Conservation (phyloP, 2,329 filamentous ascomycete species). For the Cercospora zeina region DNA sequence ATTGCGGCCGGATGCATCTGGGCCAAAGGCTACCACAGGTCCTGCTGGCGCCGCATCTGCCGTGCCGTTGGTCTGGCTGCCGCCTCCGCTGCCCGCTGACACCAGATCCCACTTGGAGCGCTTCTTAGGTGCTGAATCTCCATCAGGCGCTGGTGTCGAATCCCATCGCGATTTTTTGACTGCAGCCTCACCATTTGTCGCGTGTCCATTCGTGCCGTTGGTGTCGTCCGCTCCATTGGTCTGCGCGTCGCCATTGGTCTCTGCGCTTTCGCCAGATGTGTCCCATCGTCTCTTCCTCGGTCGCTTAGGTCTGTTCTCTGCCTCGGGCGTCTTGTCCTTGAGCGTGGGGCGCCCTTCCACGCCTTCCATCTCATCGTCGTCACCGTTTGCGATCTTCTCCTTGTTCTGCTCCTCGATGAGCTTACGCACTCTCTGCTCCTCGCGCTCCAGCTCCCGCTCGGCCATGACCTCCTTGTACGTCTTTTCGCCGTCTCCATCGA, state of each 20-base stretch:
- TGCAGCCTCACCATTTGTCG: constrained; percentile 34
- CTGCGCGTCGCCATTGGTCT: constrained; percentile 32
- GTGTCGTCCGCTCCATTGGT: constrained; percentile 10
- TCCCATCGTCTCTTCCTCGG: constrained; percentile 95
- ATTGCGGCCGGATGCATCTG: constrained; percentile 77
- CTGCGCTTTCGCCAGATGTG: constrained; percentile 51
- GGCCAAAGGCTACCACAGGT: constrained; percentile 64
- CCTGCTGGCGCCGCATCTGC: constrained; percentile 20
- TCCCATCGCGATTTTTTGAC: constrained; percentile 84
- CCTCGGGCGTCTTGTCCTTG: constrained; percentile 52
- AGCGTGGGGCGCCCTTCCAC: constrained; percentile 69
- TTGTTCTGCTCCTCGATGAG: constrained; percentile 75
- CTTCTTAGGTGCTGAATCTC: constrained; percentile 64
- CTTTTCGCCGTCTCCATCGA: constrained; percentile 70
- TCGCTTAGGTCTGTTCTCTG: constrained; percentile 57
- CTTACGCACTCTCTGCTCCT: constrained; percentile 82
- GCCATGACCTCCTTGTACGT: constrained; percentile 92
- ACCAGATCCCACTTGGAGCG: constrained; percentile 92
- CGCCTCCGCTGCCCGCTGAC: constrained; percentile 63
- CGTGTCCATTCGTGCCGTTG: constrained; percentile 24
- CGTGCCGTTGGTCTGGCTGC: constrained; percentile 77
- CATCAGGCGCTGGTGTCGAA: constrained; percentile 60
- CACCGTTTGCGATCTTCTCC: constrained; percentile 65
- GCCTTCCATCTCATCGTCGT: constrained; percentile 65
- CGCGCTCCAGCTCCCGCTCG: constrained; percentile 82